phyloP scores from a whole-genome alignment of 768 basidiomycete species.

The Suillus subalutaceus region DNA sequence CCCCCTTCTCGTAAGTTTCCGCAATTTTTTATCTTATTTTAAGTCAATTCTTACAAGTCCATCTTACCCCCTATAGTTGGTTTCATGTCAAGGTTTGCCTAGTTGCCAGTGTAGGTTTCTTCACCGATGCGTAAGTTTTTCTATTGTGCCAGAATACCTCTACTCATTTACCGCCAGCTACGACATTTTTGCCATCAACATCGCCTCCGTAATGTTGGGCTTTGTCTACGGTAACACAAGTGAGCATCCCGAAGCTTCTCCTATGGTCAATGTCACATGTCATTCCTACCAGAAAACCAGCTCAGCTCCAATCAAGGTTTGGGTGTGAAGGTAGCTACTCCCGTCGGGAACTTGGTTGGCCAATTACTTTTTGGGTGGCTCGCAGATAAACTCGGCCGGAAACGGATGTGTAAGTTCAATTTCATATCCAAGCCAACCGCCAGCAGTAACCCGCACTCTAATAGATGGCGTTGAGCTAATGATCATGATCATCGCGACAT shows the following conservation, averaged over 20 bases:
- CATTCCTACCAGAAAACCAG: constrained; percentile 17
- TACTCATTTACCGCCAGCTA: constrained; percentile 38
- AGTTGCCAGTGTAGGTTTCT: constrained; percentile 84
- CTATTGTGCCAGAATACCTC: not conserved
- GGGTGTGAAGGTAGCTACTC: constrained; percentile 77
- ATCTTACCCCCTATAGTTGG: constrained; percentile 51
- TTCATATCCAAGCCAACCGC: not conserved
- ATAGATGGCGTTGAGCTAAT: constrained; percentile 60
- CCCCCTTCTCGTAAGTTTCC: constrained; percentile 70
- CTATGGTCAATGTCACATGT: not conserved
- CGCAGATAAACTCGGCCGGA: constrained; percentile 76
- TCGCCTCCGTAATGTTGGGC: constrained; percentile 81
- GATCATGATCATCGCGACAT: constrained; percentile 80
- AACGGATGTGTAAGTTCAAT: constrained; percentile 70
- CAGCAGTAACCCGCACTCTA: not conserved
- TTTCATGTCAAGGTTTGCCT: constrained; percentile 82
- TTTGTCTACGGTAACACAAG: constrained; percentile 64
- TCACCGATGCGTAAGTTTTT: constrained; percentile 73
- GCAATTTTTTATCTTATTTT: not conserved
- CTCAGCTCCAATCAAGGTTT: constrained; percentile 65
- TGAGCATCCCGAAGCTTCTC: not conserved
- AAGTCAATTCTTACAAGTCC: not conserved
- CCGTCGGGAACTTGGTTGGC: constrained; percentile 74
- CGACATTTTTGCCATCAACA: constrained; percentile 90
- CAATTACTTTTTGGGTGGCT: constrained; percentile 83